phyloP scores from a whole-genome alignment of 1,284 basidiomycete genomes.

The Stereum hirsutum region DNA sequence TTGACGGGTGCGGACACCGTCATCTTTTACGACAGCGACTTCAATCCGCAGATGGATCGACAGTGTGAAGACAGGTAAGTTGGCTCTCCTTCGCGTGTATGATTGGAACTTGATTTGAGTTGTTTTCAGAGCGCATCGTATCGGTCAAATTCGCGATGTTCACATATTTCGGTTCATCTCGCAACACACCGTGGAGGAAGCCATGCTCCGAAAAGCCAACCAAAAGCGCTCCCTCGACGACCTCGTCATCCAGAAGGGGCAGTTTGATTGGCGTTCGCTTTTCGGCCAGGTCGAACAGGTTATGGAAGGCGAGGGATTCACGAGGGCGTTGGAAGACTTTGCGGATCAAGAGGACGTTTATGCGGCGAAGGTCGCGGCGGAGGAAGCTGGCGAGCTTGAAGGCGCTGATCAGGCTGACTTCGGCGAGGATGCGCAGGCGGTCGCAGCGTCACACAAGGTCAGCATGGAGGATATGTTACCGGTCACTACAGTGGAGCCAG shows the following conservation, averaged over 20 bases:
- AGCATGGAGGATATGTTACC: slow-evolving; percentile 3
- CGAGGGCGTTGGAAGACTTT: slow-evolving; percentile 70
- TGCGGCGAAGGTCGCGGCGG: slow-evolving; percentile 73
- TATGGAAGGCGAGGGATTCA: slow-evolving; percentile 29
- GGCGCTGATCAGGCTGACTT: slow-evolving; percentile 77
- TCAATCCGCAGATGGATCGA: slow-evolving; percentile 95
- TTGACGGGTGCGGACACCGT: slow-evolving; percentile 96
- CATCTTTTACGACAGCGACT: slow-evolving; percentile 95
- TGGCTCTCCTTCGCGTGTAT: background rate
- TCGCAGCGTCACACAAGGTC: slow-evolving; percentile 4
- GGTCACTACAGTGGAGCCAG: slow-evolving; percentile 15
- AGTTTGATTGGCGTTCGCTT: slow-evolving; percentile 91
- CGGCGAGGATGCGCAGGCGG: slow-evolving; percentile 31
- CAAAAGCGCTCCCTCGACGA: slow-evolving; percentile 91
- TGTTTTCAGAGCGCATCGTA: slow-evolving; percentile 70
- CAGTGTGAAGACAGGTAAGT: slow-evolving; percentile 90
- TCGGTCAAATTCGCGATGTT: slow-evolving; percentile 95
- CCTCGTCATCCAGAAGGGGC: slow-evolving; percentile 89
- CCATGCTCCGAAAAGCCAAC: slow-evolving; percentile 92
- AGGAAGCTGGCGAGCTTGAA: slow-evolving; percentile 61
- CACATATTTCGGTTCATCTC: slow-evolving; percentile 97
- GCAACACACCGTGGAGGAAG: slow-evolving; percentile 90
- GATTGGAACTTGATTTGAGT: slow-evolving; percentile 3
- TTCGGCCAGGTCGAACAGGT: slow-evolving; percentile 49
- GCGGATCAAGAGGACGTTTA: slow-evolving; percentile 84